phyloP scores from a whole-genome alignment of 257 asterid genomes.

The Avicennia marina region DNA sequence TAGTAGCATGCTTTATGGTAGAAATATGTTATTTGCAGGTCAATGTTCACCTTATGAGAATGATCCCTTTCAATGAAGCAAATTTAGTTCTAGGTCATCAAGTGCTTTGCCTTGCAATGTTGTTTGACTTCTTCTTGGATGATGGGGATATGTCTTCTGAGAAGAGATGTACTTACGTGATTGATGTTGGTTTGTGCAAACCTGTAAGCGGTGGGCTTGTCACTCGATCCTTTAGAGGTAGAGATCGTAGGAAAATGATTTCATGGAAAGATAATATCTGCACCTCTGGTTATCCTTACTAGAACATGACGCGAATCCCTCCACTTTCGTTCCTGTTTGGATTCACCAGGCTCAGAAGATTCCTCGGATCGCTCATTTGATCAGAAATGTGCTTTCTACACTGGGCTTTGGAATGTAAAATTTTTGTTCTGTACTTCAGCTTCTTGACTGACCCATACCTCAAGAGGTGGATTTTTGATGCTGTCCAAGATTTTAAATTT shows the following conservation, averaged over 20 bases:
- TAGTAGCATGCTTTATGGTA: too few species aligned
- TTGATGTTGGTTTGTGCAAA: constrained; percentile 77
- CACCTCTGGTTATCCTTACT: constrained; percentile 75
- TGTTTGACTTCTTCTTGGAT: constrained; percentile 74
- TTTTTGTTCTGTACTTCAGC: too few species aligned
- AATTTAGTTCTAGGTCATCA: constrained; percentile 69
- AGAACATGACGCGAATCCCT: too few species aligned
- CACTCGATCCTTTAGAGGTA: constrained; percentile 75
- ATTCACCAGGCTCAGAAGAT: too few species aligned
- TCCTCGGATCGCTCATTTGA: too few species aligned
- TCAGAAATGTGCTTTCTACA: too few species aligned
- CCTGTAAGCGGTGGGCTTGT: constrained; percentile 64
- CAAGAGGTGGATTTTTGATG: too few species aligned
- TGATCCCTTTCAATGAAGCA: constrained; percentile 59
- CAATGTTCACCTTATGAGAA: constrained; percentile 61
- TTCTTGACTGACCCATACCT: too few species aligned
- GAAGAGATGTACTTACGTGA: constrained; percentile 52
- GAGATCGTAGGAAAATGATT: constrained; percentile 88
- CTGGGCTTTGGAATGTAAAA: too few species aligned
- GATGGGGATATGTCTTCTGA: constrained; percentile 38
- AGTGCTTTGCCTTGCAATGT: constrained; percentile 79
- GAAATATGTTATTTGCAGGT: constrained; percentile 56
- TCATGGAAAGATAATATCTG: constrained; percentile 76
- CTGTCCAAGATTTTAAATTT: too few species aligned
- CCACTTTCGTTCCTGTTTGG: too few species aligned